These are phyloP conservation scores for Vicia faba DNA, from an alignment of 306 rosid species.

Conservation along the genomic window DNA sequence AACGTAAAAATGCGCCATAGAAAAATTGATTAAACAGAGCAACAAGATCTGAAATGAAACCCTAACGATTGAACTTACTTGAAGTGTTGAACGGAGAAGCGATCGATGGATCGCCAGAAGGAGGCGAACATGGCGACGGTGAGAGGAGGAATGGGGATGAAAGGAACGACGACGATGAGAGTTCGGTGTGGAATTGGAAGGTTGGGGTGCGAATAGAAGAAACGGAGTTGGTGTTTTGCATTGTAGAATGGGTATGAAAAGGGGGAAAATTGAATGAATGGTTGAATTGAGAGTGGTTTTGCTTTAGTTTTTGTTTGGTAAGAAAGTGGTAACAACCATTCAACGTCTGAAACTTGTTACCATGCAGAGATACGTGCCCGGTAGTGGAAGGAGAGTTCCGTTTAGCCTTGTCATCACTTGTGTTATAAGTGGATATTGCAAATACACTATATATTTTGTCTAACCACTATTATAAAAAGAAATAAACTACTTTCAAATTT, in stretches of 20 bases:
- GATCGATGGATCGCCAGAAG: conserved; percentile 81
- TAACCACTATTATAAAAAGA: no score
- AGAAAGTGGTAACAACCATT: conserved; percentile 19
- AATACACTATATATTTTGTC: no score
- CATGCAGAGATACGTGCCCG: neutral
- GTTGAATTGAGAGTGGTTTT: conserved; percentile 1
- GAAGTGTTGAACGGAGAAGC: conserved; percentile 81
- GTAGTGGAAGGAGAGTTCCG: neutral
- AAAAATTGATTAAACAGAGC: neutral
- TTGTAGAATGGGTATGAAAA: conserved; percentile 8
- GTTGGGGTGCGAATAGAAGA: conserved; percentile 17
- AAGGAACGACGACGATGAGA: conserved; percentile 1
- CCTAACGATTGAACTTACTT: conserved; percentile 48
- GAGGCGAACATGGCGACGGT: conserved; percentile 59
- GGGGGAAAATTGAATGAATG: no score
- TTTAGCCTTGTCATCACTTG: neutral
- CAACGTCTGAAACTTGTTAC: conserved; percentile 41
- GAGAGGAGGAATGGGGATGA: conserved; percentile 29
- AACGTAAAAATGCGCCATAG: neutral
- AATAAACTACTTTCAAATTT: no score
- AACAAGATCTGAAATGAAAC: conserved; percentile 7
- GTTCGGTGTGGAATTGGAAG: conserved; percentile 4
- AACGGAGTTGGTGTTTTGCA: conserved; percentile 35
- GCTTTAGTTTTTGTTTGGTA: conserved; percentile 43
- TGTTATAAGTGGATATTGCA: no score